Evolutionary conservation across 2,329 filamentous ascomycete species (phyloP).

Genomic region (Fusarium nodosum): DNA sequence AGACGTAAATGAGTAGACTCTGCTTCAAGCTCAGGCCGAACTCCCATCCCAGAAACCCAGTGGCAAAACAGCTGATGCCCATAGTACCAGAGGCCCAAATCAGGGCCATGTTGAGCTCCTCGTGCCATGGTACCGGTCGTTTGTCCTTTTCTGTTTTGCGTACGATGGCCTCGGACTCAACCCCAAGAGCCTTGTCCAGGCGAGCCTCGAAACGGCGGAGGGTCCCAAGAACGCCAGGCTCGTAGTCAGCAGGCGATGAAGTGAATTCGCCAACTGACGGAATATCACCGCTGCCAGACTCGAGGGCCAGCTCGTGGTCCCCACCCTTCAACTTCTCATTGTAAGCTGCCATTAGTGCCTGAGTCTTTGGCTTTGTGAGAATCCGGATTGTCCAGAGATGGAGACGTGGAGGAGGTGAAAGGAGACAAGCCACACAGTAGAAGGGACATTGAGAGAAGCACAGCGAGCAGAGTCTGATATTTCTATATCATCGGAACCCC

Average conservation of each 20-base stretch:
- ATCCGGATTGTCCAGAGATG: background rate
- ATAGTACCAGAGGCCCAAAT: constrained; percentile 18
- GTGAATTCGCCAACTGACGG: background rate
- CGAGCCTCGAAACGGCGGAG: constrained; percentile 21
- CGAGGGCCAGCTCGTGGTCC: constrained; percentile 9
- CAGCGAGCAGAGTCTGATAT: constrained; percentile 2
- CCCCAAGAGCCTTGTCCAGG: constrained; percentile 11
- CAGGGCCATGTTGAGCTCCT: constrained; percentile 21
- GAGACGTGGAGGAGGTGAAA: background rate
- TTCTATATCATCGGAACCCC: constrained; percentile 8
- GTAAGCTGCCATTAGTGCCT: constrained; percentile 1
- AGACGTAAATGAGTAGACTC: constrained; percentile 12
- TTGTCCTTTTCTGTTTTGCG: constrained; percentile 22
- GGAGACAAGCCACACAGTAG: background rate
- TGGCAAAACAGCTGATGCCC: constrained; percentile 20
- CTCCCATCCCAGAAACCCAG: constrained; percentile 19
- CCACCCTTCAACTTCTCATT: constrained; percentile 20
- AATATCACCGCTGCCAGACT: constrained; percentile 15
- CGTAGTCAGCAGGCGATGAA: background rate
- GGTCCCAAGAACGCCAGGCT: background rate
- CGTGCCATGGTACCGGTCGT: constrained; percentile 8
- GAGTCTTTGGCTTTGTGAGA: background rate
- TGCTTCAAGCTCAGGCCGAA: constrained; percentile 22
- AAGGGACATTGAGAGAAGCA: background rate
- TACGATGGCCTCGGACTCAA: constrained; percentile 15